Evolutionary conservation across 2,329 filamentous ascomycete species (phyloP).

Genomic region (Corinectria fuckeliana): DNA sequence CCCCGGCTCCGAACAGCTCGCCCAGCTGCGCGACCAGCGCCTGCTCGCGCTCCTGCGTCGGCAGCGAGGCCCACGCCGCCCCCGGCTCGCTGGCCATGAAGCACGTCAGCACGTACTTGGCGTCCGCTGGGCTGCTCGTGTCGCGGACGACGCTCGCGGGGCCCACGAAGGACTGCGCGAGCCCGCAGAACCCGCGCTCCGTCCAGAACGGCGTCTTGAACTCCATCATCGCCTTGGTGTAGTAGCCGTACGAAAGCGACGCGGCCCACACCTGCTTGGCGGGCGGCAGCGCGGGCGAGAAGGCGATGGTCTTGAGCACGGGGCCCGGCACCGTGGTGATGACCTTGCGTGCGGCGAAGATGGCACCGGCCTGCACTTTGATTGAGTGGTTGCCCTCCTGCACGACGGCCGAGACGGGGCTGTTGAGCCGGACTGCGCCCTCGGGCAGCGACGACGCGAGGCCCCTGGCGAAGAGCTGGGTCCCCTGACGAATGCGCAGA

Average conservation of each 20-base stretch:
- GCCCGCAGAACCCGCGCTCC: slow-evolving; percentile 50
- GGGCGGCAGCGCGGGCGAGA: slow-evolving; percentile 53
- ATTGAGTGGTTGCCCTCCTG: slow-evolving; percentile 32
- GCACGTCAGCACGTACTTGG: slow-evolving; percentile 45
- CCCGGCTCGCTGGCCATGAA: slow-evolving; percentile 50
- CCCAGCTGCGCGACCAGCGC: slow-evolving; percentile 38
- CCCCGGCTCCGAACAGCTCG: slow-evolving; percentile 29
- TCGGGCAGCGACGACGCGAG: slow-evolving; percentile 45
- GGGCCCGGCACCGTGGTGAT: slow-evolving; percentile 58
- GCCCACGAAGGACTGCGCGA: slow-evolving; percentile 52
- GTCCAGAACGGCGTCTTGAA: slow-evolving; percentile 50
- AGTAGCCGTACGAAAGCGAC: slow-evolving; percentile 51
- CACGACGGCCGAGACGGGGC: slow-evolving; percentile 40
- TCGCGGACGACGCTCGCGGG: slow-evolving; percentile 55
- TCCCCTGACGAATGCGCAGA: slow-evolving; percentile 56
- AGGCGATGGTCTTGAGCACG: slow-evolving; percentile 52
- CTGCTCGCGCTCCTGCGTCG: slow-evolving; percentile 26
- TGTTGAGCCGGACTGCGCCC: slow-evolving; percentile 38
- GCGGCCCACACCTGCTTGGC: slow-evolving; percentile 45
- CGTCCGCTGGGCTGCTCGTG: slow-evolving; percentile 40
- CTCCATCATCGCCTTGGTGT: slow-evolving; percentile 57
- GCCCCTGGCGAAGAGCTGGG: slow-evolving; percentile 47
- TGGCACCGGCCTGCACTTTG: slow-evolving; percentile 36
- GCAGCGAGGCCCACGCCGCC: slow-evolving; percentile 38
- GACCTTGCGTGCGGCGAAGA: slow-evolving; percentile 49